phyloP scores from a whole-genome alignment of 176 grass and related monocot species.

The Raddia guianensis region DNA sequence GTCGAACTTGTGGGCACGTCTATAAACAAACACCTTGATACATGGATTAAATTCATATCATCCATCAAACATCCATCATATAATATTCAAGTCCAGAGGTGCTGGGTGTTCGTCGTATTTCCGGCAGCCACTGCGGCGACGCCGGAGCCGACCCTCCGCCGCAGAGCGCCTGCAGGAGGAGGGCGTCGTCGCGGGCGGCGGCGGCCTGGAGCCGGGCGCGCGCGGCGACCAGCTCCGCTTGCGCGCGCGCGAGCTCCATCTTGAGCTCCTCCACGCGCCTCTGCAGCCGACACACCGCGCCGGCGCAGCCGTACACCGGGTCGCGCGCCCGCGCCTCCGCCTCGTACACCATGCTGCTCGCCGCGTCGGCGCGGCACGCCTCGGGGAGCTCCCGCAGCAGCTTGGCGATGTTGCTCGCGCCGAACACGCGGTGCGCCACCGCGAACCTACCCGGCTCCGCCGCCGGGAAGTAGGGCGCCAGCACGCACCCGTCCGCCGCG shows the following conservation, averaged over 20 bases:
- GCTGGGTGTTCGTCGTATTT: too few species aligned
- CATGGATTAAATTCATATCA: too few species aligned
- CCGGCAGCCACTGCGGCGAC: too few species aligned
- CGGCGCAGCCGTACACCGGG: neutral
- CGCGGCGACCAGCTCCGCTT: neutral
- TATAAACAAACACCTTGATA: too few species aligned
- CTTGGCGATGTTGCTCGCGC: neutral
- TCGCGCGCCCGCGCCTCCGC: neutral
- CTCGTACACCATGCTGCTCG: conserved; percentile 17
- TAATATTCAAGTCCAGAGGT: too few species aligned
- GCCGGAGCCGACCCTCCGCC: too few species aligned
- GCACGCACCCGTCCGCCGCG: neutral
- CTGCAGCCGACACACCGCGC: neutral
- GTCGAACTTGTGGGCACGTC: too few species aligned
- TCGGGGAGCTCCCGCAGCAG: neutral
- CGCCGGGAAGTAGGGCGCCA: neutral
- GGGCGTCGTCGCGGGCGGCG: too few species aligned
- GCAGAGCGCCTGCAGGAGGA: too few species aligned
- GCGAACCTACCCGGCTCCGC: neutral
- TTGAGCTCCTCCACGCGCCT: neutral
- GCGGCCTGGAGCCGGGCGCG: neutral
- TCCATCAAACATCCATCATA: too few species aligned
- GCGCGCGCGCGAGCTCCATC: neutral
- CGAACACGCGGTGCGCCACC: neutral
- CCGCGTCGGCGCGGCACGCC: neutral